Base-by-base conservation (phyloP, 768 basidiomycete genomes). In the Mycena maculata region DNA sequence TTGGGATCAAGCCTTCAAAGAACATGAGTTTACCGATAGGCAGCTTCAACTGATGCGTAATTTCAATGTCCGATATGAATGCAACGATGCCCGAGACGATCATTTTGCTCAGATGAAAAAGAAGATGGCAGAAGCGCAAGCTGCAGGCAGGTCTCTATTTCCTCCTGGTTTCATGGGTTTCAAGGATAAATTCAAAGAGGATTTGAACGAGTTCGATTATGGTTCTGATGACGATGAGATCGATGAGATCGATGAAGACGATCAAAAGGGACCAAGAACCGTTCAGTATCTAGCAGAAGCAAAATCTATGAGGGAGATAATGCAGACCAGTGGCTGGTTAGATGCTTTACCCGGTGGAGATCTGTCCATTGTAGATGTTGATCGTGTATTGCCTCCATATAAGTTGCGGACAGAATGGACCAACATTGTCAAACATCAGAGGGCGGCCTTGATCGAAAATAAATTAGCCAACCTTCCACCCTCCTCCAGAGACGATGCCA, bases 81-180 rank as follows among this genome's bases (percentile, higher is more conserved):
- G 78, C 52, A 25, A 66, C 13, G 77, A 78, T 72, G 78, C 71
- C 13, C 13, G 69, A 33, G 77, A 78, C 68, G 75, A 79, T 63
- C 75, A 70, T 55, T 47, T 52, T 38, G 67, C 68, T 15, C 59
- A 16, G n/a, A 54, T 38, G 52, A 38, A 38, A 5, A 54, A 54
- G 15, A 54, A 36, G n/a, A 36, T 36, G 4, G 33, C 33, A 6
- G 8, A 36, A 13, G 33, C 33, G 8, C 6, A 36, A 13, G 33
- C 33, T 36, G 33, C 33, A 36, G 33, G 33, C 33, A 36, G 13
- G 13, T 7, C 8, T 13, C 13, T 36, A 13, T 36, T 36, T 13
- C 33, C 33, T 6, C 8, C 6, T 7, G 33, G 33, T 36, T 7
- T 36, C 13, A 7, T 36, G 13, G 8, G 8, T 6, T 36, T 7